phyloP scores from a whole-genome alignment of 2,329 filamentous ascomycete genomes.

The Ceratocystis huliohia region DNA sequence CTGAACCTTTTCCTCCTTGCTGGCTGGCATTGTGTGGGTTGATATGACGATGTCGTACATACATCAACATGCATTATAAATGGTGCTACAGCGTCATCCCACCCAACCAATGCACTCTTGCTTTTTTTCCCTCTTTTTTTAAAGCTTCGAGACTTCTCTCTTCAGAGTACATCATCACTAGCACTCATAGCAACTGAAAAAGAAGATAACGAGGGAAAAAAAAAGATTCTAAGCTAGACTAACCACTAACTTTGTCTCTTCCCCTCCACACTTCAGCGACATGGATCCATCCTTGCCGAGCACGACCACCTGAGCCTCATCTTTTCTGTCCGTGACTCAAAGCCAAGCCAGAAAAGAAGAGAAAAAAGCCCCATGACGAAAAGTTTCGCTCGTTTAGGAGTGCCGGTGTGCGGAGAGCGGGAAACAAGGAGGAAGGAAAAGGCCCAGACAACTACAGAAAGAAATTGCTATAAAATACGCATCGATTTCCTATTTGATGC shows the following conservation, averaged over 20 bases:
- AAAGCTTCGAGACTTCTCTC: neutral
- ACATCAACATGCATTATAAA: neutral
- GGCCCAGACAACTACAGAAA: neutral
- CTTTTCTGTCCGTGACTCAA: neutral
- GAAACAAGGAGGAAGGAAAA: neutral
- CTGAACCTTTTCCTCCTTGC: neutral
- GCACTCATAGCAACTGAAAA: neutral
- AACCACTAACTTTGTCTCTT: neutral
- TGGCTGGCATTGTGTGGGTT: neutral
- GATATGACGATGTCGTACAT: neutral
- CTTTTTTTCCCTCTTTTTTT: no score
- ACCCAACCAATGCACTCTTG: neutral
- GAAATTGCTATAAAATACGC: neutral
- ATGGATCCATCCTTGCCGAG: neutral
- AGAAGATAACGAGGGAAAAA: neutral
- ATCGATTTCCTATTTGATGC: neutral
- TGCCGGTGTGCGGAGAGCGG: neutral
- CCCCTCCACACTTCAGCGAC: neutral
- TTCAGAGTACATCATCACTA: no score
- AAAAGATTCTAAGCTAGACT: neutral
- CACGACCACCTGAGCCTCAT: slow-evolving; percentile 6
- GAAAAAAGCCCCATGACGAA: neutral
- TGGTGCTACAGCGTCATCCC: neutral
- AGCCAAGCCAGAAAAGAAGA: no score
- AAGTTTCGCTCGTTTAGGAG: neutral